Evolutionary conservation across 768 basidiomycete species (phyloP).

Genomic region (Agrocybe pediades): DNA sequence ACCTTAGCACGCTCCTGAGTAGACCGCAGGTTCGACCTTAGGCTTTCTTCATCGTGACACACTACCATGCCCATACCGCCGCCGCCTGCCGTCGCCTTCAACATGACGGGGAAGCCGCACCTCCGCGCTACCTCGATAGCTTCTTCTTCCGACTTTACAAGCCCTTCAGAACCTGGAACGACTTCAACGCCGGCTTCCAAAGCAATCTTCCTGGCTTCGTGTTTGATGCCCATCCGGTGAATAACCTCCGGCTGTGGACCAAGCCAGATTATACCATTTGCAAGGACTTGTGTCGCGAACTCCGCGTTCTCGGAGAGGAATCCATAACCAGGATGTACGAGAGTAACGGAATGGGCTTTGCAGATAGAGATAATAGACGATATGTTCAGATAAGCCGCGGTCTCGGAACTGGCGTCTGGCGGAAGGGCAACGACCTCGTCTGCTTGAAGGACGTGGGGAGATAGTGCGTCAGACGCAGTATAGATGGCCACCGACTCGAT

Average conservation of each 20-base stretch:
- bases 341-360: conserved; percentile 40
- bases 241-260: conserved; percentile 57
- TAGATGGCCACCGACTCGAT: conserved; percentile 61
- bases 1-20: conserved; percentile 49
- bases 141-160: conserved; percentile 42
- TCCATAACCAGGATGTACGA: conserved; percentile 66
- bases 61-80: conserved; percentile 70
- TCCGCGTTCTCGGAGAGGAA: conserved; percentile 66
- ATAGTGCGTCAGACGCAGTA: conserved; percentile 55
- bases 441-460: conserved; percentile 59
- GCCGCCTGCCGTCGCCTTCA: conserved; percentile 71
- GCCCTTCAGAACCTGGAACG: conserved; percentile 57
- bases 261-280: conserved; percentile 56
- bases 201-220: conserved; percentile 52
- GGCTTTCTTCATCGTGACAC: conserved; percentile 42
- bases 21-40: conserved; percentile 34
- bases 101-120: conserved; percentile 62
- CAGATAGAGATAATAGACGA: conserved; percentile 44
- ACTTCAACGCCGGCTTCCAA: conserved; percentile 49
- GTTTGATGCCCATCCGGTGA: conserved; percentile 60
- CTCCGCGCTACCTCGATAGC: conserved; percentile 38
- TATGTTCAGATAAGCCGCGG: conserved; percentile 42
- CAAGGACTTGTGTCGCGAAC: conserved; percentile 48
- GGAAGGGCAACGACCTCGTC: conserved; percentile 45
- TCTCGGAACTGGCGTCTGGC: conserved; percentile 33